Conservation (phyloP, 495 filamentous ascomycete species). For the Diplogelasinospora grovesii region DNA sequence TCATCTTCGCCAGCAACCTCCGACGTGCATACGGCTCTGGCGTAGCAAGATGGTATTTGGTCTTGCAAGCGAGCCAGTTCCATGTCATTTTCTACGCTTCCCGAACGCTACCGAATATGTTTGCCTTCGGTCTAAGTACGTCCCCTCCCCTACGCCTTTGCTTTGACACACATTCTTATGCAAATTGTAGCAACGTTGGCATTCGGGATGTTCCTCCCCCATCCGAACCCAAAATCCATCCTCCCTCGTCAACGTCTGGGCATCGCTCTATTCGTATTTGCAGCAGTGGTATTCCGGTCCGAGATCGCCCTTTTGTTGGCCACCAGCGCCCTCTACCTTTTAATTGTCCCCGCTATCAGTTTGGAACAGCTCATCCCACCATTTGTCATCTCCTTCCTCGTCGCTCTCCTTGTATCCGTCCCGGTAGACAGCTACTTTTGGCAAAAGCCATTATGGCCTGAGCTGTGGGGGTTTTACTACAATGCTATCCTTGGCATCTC, state of each 20-base stretch:
- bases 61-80: conserved; percentile 83
- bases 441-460: conserved; percentile 84
- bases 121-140: conserved; percentile 78
- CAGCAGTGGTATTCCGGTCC: conserved; percentile 83
- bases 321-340: conserved; percentile 48
- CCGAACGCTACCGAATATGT: conserved; percentile 91
- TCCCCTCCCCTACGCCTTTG: conserved; percentile 2
- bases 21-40: conserved; percentile 60
- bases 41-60: conserved; percentile 72
- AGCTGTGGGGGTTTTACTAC: conserved; percentile 82
- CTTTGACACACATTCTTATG: neutral
- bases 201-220: conserved; percentile 61
- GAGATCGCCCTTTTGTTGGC: conserved; percentile 79
- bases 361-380: conserved; percentile 56
- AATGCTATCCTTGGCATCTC: conserved; percentile 76
- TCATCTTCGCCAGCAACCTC: conserved; percentile 57
- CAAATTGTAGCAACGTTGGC: conserved; percentile 55
- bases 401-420: conserved; percentile 61
- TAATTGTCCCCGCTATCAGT: conserved; percentile 48
- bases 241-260: conserved; percentile 43
- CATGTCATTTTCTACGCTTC: conserved; percentile 93
- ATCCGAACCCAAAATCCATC: conserved; percentile 22
- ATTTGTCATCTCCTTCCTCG: conserved; percentile 56
- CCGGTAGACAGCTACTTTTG: conserved; percentile 87
- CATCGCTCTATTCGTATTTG: conserved; percentile 69